These are phyloP conservation scores for Gillenia trifoliata DNA, from an alignment of 306 rosid species.

Conservation along the genomic window DNA sequence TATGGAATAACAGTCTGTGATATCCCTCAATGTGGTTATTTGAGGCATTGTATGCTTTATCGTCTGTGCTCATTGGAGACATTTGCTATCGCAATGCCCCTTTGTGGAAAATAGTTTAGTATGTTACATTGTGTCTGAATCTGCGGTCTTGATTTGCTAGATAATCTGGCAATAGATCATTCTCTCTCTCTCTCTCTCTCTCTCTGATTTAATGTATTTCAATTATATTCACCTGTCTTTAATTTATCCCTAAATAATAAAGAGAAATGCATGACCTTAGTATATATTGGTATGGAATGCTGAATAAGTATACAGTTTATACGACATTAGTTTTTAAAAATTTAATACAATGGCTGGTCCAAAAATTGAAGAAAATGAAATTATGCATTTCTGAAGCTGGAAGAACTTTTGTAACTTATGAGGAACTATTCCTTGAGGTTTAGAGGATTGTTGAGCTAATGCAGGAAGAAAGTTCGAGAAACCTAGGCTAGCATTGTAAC, in stretches of 20 bases:
- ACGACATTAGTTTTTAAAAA: neutral
- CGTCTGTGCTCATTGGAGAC: neutral
- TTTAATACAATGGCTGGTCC: neutral
- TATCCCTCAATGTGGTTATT: no score
- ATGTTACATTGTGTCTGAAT: neutral
- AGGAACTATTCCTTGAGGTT: neutral
- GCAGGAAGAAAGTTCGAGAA: neutral
- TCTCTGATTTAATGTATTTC: neutral
- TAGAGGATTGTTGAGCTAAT: neutral
- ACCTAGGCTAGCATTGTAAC: neutral
- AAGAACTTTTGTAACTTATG: neutral
- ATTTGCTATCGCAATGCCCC: no score
- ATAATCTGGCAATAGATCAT: no score
- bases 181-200: no score
- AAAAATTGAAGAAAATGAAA: neutral
- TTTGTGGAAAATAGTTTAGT: neutral
- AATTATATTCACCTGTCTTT: neutral
- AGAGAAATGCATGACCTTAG: neutral
- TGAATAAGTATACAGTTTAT: neutral
- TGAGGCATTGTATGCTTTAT: neutral
- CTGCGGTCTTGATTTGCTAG: neutral
- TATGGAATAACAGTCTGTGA: no score
- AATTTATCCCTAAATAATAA: neutral
- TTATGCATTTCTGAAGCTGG: neutral
- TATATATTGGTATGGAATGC: neutral